phyloP scores from a whole-genome alignment of 768 basidiomycete species.

The Baorangia bicolor region DNA sequence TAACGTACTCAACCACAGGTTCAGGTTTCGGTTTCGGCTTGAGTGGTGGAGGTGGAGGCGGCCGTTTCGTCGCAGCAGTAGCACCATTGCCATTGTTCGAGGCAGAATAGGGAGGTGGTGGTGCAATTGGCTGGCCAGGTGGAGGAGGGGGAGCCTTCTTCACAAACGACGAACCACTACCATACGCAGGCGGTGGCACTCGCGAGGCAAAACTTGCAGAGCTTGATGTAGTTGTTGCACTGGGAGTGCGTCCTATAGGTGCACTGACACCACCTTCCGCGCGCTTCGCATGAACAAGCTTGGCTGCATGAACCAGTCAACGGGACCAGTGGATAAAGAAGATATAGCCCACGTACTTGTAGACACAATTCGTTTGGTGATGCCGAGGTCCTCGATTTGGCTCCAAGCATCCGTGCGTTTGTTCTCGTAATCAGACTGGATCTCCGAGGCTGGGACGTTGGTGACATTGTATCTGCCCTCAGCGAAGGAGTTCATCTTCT shows the following conservation, averaged over 20 bases:
- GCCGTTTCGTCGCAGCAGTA: conserved; percentile 55
- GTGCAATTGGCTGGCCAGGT: conserved; percentile 35
- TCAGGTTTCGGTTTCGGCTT: conserved; percentile 82
- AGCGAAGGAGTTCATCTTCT: conserved; percentile 88
- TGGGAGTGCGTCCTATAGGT: conserved; percentile 35
- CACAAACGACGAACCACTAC: conserved; percentile 33
- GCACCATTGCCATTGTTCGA: conserved; percentile 19
- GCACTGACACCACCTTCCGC: conserved; percentile 30
- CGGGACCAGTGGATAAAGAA: neutral
- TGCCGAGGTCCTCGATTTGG: conserved; percentile 72
- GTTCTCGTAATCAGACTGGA: conserved; percentile 72
- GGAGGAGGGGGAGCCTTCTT: conserved; percentile 44
- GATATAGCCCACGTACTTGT: conserved; percentile 58
- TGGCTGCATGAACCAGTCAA: conserved; percentile 44
- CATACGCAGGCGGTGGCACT: conserved; percentile 23
- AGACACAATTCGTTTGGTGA: conserved; percentile 82
- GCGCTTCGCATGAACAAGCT: conserved; percentile 61
- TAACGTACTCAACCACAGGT: conserved; percentile 70
- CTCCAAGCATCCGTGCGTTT: conserved; percentile 83
- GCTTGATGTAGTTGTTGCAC: conserved; percentile 27
- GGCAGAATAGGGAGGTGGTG: conserved; percentile 41
- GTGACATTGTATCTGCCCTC: conserved; percentile 74
- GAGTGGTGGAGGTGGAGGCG: conserved; percentile 90
- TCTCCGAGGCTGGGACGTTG: conserved; percentile 64
- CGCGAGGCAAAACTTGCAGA: conserved; percentile 27